Base-by-base conservation (phyloP, 495 filamentous ascomycete genomes). In the Penicillium malachiteum region DNA sequence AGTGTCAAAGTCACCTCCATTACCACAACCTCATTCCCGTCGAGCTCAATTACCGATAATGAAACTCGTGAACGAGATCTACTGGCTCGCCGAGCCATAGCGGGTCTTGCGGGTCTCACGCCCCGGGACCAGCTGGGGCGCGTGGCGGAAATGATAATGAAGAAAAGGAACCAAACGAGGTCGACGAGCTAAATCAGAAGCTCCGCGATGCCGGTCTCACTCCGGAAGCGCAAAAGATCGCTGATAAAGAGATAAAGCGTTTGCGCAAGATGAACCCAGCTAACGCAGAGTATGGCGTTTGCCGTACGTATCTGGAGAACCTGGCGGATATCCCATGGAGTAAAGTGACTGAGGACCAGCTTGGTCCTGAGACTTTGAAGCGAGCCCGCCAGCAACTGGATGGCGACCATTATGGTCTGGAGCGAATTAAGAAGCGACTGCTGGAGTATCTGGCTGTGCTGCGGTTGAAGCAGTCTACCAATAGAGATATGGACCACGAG, bases 361-460 rank as follows among this genome's bases (percentile, higher is more conserved):
- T 99, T 14, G 91, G 90, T n/a, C 79, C 80, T 3, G 86, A 89
- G 14, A 97, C 92, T 1, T 69, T 99, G 54, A 75, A 79, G 50
- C 78, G 78, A 57, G 95, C 95, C 33, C 81, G 92, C 40, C 87
- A 94, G 74, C 93, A 97, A 69, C 78, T 99, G 26, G 90, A 99
- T 64, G 86, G 95, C 50, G 95, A 97, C 69, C 95, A 99, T 67
- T 97, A 97, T 59, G 95, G 95, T 3, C 77, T 99, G 17, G 90
- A 97, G 59, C 94, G 94, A 71, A 94, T 97, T 62, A 99, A 99
- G 81, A 97, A 96, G 80, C 80, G 95, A 42, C 72, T 99, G 14
- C 76, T 97, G 6, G 96, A 97, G 66, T 99, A 99, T 66, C 82
- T 99, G 14, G 96, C 95, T 13, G 95, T 99, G 26, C 78, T 99